Base-by-base conservation (phyloP, 1,284 basidiomycete species). In the Ustilago loliicola region DNA sequence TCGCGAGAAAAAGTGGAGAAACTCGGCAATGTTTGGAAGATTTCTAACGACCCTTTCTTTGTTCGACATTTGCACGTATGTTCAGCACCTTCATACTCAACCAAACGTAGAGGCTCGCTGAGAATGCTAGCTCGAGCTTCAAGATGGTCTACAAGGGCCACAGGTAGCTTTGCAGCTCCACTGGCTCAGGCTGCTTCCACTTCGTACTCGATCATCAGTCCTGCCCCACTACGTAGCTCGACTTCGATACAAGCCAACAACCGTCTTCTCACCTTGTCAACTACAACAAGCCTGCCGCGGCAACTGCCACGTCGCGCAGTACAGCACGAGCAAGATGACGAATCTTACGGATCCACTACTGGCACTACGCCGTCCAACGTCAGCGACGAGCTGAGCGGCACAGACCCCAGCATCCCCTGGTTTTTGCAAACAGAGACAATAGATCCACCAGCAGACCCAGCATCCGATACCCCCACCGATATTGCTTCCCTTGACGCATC, bases 361-460 rank as follows among this genome's bases (percentile, higher is more conserved):
- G 21, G 17, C 42, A 21, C n/a, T 21, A 45, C 42, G 7, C 17
- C 47, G 21, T 40, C 62, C 61, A 65, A 67, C 17, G 27, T 68
- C 54, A 69, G 68, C 66, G 69, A 77, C 54, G 74, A 77, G 59
- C 69, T 77, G 2, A 77, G 74, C 51, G 69, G 74, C 29, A 72
- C 74, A 53, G 75, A 78, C 23, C 61, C 71, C 7, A 30, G 61
- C 52, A 72, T 80, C 30, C 81, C 81, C 0, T 83, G 81, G 81
- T 83, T 83, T 61, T 66, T 83, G 58, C 66, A 80, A 38, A 76
- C 74, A 30, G 66, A 80, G 45, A 77, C 68, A 25, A 72, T 82
- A 36, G 80, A 82, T 19, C 47, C 57, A 8, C 74, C 76, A 10
- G 8, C 48, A 34, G 59, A 66, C 13, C 23, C 66, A 17, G 19